Evolutionary conservation across 768 basidiomycete genomes (phyloP), one percentile per base, ranked within the genome.

Genomic region (Amylocystis lapponica): DNA sequence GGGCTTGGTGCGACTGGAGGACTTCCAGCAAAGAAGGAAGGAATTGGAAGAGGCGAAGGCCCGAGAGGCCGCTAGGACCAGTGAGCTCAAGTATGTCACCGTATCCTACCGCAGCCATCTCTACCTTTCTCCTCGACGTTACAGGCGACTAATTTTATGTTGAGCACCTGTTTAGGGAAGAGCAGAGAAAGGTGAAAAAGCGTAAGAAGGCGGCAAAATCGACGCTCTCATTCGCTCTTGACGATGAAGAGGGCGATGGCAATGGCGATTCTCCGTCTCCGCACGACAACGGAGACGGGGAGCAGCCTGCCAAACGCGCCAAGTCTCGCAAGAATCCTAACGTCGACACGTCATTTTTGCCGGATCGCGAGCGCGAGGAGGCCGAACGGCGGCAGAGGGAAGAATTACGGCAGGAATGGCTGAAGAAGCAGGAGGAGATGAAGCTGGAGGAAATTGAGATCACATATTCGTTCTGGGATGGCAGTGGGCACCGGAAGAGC

Each of bases 401-500:
- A 60, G 76, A 86, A 38, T 71, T 99, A 30, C 74, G 96, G 2
- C 75, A 91, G 47, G 81, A 96, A 62, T 99, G 94, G 93, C 70
- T 98, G 26, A 68, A 64, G 51, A 72, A 72, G 49, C 84, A 87
- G 53, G 74, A 83, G 48, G 71, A 81, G 19, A 75, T 84, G 42
- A 83, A 84, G 60, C 56, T 66, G 21, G 84, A 85, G 50, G 75
- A 76, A 19, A 88, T 99, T 41, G 96, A 98, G 63, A 75, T 99
- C 43, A 84, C 84, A 0, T 99, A 97, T 59, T 96, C 92, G 0
- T 99, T 83, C 62, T 99, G 96, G 96, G 96, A 99, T 61, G 96
- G 96, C 10, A 92, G 86, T 56, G 96, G 96, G 0, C 96, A 98
- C 66, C 72, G 96, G 40, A 96, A 94, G 68, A 84, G 81, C 38